phyloP scores from a whole-genome alignment of 2,329 filamentous ascomycete species.

The Lecanicillium sp. region DNA sequence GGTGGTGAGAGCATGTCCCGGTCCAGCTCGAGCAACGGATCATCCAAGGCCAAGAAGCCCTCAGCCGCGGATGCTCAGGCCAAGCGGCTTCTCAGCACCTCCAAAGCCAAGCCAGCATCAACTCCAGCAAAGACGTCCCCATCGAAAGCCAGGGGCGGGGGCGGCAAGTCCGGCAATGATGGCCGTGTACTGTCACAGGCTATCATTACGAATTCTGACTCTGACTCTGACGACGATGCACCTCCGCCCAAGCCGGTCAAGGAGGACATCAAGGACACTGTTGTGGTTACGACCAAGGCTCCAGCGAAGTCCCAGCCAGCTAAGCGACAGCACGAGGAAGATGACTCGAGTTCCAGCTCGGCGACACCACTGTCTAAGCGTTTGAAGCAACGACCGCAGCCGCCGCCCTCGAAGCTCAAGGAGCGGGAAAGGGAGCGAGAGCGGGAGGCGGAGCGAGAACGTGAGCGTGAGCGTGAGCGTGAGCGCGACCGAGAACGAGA shows the following conservation, averaged over 20 bases:
- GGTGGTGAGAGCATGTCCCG: slow-evolving; percentile 38
- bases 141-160: slow-evolving; percentile 30
- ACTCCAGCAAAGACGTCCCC: slow-evolving; percentile 29
- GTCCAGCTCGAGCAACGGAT: slow-evolving; percentile 42
- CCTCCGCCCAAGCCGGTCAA: slow-evolving; percentile 26
- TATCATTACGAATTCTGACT: slow-evolving; percentile 48
- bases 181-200: slow-evolving; percentile 46
- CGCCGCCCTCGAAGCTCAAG: slow-evolving; percentile 24
- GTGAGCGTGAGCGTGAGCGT: no score
- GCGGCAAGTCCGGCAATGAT: slow-evolving; percentile 25
- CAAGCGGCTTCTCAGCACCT: slow-evolving; percentile 41
- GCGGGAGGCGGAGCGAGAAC: no score
- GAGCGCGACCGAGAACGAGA: slow-evolving; percentile 9
- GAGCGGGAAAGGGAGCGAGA: slow-evolving; percentile 11
- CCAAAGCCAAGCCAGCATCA: slow-evolving; percentile 25
- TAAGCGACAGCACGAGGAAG: slow-evolving; percentile 46
- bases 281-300: slow-evolving; percentile 6
- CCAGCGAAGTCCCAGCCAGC: slow-evolving; percentile 22
- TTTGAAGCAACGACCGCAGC: slow-evolving; percentile 40
- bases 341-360: slow-evolving; percentile 52
- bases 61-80: slow-evolving; percentile 43
- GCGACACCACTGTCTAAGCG: slow-evolving; percentile 51
- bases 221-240: slow-evolving; percentile 41
- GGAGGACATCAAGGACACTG: slow-evolving; percentile 5
- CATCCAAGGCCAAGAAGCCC: slow-evolving; percentile 48